Percentiles rank a stretch among this genome's conserved stretches.
Conservation (phyloP, 2,329 filamentous ascomycete genomes). For the Diaporthe citrichinensis region DNA sequence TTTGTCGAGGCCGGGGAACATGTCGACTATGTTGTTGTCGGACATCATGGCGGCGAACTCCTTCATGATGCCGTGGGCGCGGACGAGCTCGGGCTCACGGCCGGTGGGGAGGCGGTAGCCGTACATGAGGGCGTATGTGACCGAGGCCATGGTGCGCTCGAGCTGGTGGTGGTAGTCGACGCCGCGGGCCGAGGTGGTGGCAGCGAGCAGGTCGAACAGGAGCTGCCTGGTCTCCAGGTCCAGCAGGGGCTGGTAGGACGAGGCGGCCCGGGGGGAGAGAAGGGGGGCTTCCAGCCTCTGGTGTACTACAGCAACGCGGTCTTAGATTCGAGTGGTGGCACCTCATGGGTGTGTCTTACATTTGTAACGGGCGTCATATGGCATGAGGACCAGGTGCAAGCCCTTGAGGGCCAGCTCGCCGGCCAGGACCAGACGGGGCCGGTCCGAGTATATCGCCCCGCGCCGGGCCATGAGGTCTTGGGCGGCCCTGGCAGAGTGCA, state of each 20-base stretch:
- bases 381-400: slow-evolving; percentile 30
- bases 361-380: slow-evolving; percentile 34
- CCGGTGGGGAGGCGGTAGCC: slow-evolving; percentile 35
- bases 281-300: slow-evolving; percentile 34
- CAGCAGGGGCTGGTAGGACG: slow-evolving; percentile 26
- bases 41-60: slow-evolving; percentile 35
- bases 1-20: slow-evolving; percentile 13
- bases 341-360: slow-evolving; percentile 28
- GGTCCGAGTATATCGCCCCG: slow-evolving; percentile 56
- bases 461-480: slow-evolving; percentile 57
- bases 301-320: slow-evolving; percentile 26
- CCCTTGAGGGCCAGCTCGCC: slow-evolving; percentile 18
- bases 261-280: slow-evolving; percentile 19
- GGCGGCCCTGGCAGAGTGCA: slow-evolving; percentile 55
- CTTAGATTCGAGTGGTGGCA: slow-evolving; percentile 16
- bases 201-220: slow-evolving; percentile 18
- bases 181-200: background rate
- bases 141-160: slow-evolving; percentile 24
- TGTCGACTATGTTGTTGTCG: slow-evolving; percentile 31
- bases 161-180: slow-evolving; percentile 25
- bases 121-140: slow-evolving; percentile 30
- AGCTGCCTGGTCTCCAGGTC: slow-evolving; percentile 34
- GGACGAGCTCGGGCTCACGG: slow-evolving; percentile 26
- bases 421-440: slow-evolving; percentile 54
- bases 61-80: slow-evolving; percentile 33